Evolutionary conservation across 176 grass and related monocot genomes (phyloP), one percentile per base, ranked within the genome.

Genomic region (Hyparrhenia diplandra): DNA sequence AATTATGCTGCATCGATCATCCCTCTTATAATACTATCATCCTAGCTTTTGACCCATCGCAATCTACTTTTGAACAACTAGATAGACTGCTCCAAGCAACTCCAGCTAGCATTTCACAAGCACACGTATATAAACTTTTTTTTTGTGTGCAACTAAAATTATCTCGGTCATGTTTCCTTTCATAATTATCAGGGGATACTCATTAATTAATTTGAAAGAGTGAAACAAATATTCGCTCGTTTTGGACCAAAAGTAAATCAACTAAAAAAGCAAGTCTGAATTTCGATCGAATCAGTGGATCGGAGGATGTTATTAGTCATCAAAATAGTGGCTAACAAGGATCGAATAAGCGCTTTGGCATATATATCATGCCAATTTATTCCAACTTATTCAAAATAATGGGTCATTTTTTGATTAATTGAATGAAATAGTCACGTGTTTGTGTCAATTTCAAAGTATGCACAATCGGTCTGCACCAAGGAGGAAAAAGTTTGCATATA

Each of bases 21-120:
- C 28, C 24, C 25, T 3, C 45, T 0, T 39, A 39, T 39, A 4
- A 47, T n/a, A 13, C n/a, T n/a, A n/a, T n/a, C n/a, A n/a, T n/a
- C n/a, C n/a, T n/a, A n/a, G n/a, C 12, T 71, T 60, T 64, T 49
- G 40, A 21, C 69, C 30, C 69, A 64, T 82, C 21, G 4, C 58
- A 36, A 74, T 83, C 69, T 65, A 37, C 70, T 65, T 83, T 65
- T 52, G 42, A 47, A 8, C 13, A 31, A 72, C 35, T 21, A 62
- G 27, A 28, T 45, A 23, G 68, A 71, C 16, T 0, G 68, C 40
- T 70, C 39, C 67, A 45, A 70, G 13, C 66, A 41, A 70, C 13
- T 69, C 24, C 39, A 70, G 67, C 67, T 27, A 70, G 12, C 20
- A 13, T 70, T 43, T 14, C 67, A 27, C 67, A 42, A 42, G 37